Evolutionary conservation across 1,284 basidiomycete genomes (phyloP), one percentile per base, ranked within the genome.

Genomic region (Austropuccinia psidii): DNA sequence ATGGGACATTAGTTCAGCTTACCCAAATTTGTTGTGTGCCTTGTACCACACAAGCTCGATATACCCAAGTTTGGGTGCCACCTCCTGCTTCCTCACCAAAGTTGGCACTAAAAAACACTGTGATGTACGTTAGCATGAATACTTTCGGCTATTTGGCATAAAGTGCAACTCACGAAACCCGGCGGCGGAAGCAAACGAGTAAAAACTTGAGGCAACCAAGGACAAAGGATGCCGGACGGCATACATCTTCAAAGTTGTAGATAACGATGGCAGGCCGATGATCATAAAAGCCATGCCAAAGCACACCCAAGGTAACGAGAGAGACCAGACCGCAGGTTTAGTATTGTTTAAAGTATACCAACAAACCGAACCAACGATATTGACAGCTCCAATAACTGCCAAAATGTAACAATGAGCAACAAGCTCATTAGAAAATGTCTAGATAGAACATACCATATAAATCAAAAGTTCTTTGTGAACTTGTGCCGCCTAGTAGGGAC

Each of bases 41-140:
- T 81, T 94, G 92, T 0, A 95, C 92, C 75, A 93, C 83, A 80
- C 90, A 93, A 27, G 92, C 92, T 68, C 92, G 87, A 76, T 91
- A 81, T 54, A 88, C 90, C 92, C 92, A 95, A 17, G 93, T 87
- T 81, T 95, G 91, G 1, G 91, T 93, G 0, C 91, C 90, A 68
- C 92, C 91, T 78, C 92, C 90, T 37, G 91, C 92, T 85, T 94
- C 92, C 83, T 95, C 92, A 82, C 92, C 92, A 80, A 94, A 95
- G 82, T 95, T 95, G 77, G 93, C 85, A 80, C 92, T 91, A 79
- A 95, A 95, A 86, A 92, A 93, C 74, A 88, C 72, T 74, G n/a
- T 9, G 24, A 41, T 19, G 21, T 31, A 19, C 39, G 3, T n/a
- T 45, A 17, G 4, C 3, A 33, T 73, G 6, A 52, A n/a, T 62